phyloP scores from a whole-genome alignment of 306 rosid species.

The Vigna reflexopilosa region DNA sequence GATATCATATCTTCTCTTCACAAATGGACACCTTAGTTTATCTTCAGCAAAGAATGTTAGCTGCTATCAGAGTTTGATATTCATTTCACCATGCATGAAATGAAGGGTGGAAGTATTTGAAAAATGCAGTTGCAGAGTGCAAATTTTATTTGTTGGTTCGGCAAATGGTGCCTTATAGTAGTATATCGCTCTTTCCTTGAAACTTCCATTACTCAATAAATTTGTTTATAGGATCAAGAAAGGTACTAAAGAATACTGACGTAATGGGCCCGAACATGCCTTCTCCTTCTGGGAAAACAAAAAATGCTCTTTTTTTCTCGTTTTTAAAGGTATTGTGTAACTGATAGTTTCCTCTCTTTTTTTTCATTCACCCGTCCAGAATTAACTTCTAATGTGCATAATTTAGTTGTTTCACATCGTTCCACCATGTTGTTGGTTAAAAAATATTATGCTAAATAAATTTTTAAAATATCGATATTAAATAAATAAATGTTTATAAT shows the following conservation, averaged over 20 bases:
- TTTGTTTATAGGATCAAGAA: conserved; percentile 6
- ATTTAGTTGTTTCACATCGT: background rate
- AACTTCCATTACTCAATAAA: background rate
- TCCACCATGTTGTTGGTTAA: background rate
- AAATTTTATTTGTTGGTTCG: background rate
- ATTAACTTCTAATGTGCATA: background rate
- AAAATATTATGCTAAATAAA: too few relatives aligned
- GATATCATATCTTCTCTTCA: background rate
- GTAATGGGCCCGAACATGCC: background rate
- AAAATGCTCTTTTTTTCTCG: background rate
- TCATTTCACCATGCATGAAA: conserved; percentile 9
- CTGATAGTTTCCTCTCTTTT: background rate
- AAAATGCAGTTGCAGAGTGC: background rate
- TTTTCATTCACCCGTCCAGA: background rate
- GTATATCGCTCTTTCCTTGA: background rate
- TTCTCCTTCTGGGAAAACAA: background rate
- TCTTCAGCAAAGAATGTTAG: background rate
- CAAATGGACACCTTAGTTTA: background rate
- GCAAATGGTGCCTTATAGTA: background rate
- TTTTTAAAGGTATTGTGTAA: background rate
- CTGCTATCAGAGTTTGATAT: background rate
- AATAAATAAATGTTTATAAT: too few relatives aligned
- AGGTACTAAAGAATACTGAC: background rate
- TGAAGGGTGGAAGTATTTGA: background rate
- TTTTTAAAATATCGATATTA: too few relatives aligned